phyloP scores from a whole-genome alignment of 352 stramenopile genomes.

The Phytophthora tentaculata region DNA sequence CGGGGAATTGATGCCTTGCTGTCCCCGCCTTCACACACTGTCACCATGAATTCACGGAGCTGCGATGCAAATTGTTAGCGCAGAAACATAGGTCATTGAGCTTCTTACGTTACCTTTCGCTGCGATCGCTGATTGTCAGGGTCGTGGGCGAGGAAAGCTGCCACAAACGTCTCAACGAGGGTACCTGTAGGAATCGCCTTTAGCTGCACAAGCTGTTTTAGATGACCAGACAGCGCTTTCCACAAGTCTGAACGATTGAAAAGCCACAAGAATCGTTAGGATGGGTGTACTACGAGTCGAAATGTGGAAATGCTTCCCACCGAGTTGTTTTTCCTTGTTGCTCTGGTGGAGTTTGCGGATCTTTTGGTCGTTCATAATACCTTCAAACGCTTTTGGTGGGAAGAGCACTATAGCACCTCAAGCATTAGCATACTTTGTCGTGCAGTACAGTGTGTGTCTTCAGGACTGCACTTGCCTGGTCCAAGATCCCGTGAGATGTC shows the following conservation, averaged over 20 bases:
- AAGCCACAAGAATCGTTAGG: constrained; percentile 5
- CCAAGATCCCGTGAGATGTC: constrained; percentile 68
- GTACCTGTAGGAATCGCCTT: constrained; percentile 45
- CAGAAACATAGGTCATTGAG: background rate
- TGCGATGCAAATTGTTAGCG: constrained; percentile 29
- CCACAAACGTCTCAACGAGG: constrained; percentile 56
- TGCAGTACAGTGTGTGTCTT: background rate
- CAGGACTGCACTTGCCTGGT: constrained; percentile 39
- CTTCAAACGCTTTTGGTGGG: constrained; percentile 73
- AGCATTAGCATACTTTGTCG: background rate
- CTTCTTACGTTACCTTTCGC: constrained; percentile 55
- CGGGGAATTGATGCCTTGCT: constrained; percentile 26
- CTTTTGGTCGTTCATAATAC: constrained; percentile 83
- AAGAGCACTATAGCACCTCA: constrained; percentile 57
- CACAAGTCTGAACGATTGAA: constrained; percentile 57
- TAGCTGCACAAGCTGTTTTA: constrained; percentile 60
- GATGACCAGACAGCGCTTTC: constrained; percentile 62
- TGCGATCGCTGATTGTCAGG: constrained; percentile 62
- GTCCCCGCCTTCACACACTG: constrained; percentile 43
- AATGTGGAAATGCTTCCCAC: constrained; percentile 24
- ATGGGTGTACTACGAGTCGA: background rate
- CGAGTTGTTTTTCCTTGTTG: constrained; percentile 72
- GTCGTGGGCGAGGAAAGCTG: constrained; percentile 65
- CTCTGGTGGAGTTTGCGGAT: constrained; percentile 79
- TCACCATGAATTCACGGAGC: constrained; percentile 69